A percentile compares a stretch with the other conserved stretches of the same genome.
Conservation (phyloP, 2,329 filamentous ascomycete genomes). For the Dothistroma septosporum region DNA sequence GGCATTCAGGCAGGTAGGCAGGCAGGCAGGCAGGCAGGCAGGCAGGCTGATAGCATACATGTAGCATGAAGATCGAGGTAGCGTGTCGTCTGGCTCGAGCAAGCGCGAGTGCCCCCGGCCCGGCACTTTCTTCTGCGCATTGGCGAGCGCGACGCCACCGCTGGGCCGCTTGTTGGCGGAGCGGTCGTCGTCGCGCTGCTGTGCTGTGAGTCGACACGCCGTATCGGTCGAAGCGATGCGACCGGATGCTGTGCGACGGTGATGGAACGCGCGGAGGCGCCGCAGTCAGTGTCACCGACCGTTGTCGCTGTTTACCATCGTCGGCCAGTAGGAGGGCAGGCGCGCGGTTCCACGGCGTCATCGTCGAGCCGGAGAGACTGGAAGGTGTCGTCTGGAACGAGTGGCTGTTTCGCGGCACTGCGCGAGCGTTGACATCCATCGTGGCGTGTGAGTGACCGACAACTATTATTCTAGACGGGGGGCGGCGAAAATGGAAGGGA, state of each 20-base stretch:
- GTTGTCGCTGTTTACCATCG: background rate
- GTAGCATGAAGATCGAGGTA: slow-evolving; percentile 1
- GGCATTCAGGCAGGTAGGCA: no score
- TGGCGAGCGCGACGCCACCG: slow-evolving; percentile 17
- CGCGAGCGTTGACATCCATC: slow-evolving; percentile 1
- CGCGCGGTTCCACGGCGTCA: slow-evolving; percentile 11
- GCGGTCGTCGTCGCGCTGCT: background rate
- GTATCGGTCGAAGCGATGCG: slow-evolving; percentile 17
- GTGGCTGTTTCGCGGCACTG: slow-evolving; percentile 14
- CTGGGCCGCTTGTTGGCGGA: background rate
- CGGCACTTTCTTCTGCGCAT: slow-evolving; percentile 18
- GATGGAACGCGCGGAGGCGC: slow-evolving; percentile 11
- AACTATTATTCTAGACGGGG: no score
- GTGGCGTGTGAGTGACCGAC: no score
- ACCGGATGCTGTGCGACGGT: slow-evolving; percentile 23
- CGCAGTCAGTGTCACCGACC: background rate
- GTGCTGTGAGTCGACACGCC: background rate
- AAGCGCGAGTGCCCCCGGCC: slow-evolving; percentile 2
- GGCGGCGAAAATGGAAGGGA: no score
- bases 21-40: no score
- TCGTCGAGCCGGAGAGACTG: slow-evolving; percentile 9
- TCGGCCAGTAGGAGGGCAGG: slow-evolving; percentile 7
- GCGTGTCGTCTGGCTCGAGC: slow-evolving; percentile 12
- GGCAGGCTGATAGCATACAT: slow-evolving; percentile 6
- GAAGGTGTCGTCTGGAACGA: no score